Conservation (phyloP, 805 yeast species). For the Teunomyces atbi region DNA sequence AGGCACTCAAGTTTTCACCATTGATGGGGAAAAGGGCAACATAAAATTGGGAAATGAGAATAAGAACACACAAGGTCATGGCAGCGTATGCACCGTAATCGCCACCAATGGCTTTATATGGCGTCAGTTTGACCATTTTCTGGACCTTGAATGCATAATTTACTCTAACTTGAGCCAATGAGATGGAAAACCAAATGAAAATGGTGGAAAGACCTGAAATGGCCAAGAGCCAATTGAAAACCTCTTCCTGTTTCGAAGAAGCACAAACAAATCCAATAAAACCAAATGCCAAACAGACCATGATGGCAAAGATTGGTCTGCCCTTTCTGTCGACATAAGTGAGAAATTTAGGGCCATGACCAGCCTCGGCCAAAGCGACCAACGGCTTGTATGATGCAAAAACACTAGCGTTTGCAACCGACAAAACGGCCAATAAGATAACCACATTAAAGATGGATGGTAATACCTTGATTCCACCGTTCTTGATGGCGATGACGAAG, state of each 20-base stretch:
- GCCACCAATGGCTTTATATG: constrained; percentile 37
- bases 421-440: constrained; percentile 30
- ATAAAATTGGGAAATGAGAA: constrained; percentile 43
- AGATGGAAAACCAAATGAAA: constrained; percentile 76
- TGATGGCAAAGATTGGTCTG: constrained; percentile 70
- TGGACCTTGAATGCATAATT: constrained; percentile 58
- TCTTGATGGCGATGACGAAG: constrained; percentile 37
- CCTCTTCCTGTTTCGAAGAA: constrained; percentile 51
- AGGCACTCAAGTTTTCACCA: constrained; percentile 17
- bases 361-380: constrained; percentile 63
- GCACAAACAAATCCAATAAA: constrained; percentile 63
- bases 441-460: constrained; percentile 35
- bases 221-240: constrained; percentile 76
- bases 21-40: constrained; percentile 38
- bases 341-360: constrained; percentile 57
- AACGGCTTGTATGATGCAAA: constrained; percentile 46
- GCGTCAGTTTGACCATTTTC: constrained; percentile 31
- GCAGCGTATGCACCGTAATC: constrained; percentile 35
- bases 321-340: constrained; percentile 74
- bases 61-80: constrained; percentile 27
- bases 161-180: constrained; percentile 63
- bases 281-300: constrained; percentile 50
- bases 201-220: constrained; percentile 73
- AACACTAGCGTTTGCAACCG: constrained; percentile 37
- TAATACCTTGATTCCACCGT: constrained; percentile 27